These are phyloP conservation scores for Hymenoscyphus fraxineus DNA, from an alignment of 2,329 filamentous ascomycete species.

Conservation along the genomic window DNA sequence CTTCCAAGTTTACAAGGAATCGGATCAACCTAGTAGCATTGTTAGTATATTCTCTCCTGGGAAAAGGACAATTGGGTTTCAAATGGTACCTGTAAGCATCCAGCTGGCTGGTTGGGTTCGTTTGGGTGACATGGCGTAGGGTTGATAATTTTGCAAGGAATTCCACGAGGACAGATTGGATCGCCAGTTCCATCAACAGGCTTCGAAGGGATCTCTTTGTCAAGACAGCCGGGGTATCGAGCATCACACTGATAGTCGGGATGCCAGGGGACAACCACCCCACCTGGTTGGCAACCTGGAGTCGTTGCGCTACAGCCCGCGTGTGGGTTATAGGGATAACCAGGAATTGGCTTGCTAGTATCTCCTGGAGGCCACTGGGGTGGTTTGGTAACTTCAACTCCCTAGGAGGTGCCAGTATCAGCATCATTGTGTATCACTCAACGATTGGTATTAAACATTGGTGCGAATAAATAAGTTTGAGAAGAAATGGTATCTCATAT, in stretches of 20 bases:
- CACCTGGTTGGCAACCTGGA: background rate
- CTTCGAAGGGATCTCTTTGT: background rate
- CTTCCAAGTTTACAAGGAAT: background rate
- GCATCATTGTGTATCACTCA: no score
- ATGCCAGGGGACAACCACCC: background rate
- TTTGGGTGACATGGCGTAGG: background rate
- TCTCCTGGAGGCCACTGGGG: background rate
- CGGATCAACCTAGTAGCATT: background rate
- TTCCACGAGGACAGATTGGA: background rate
- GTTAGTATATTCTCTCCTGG: background rate
- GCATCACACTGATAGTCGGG: background rate
- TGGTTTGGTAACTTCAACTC: background rate
- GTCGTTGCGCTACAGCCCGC: background rate
- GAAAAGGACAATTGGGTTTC: background rate
- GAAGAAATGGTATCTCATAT: no score
- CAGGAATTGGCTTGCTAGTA: background rate
- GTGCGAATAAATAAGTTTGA: no score
- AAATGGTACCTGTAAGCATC: background rate
- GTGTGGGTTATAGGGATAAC: background rate
- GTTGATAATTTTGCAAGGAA: background rate
- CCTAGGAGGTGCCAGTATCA: background rate
- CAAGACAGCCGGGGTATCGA: background rate
- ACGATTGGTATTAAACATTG: no score
- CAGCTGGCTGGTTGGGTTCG: background rate
- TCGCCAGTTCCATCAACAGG: background rate